These are phyloP conservation scores for Solanum stenotomum DNA, from an alignment of 257 asterid species.

Conservation along the genomic window DNA sequence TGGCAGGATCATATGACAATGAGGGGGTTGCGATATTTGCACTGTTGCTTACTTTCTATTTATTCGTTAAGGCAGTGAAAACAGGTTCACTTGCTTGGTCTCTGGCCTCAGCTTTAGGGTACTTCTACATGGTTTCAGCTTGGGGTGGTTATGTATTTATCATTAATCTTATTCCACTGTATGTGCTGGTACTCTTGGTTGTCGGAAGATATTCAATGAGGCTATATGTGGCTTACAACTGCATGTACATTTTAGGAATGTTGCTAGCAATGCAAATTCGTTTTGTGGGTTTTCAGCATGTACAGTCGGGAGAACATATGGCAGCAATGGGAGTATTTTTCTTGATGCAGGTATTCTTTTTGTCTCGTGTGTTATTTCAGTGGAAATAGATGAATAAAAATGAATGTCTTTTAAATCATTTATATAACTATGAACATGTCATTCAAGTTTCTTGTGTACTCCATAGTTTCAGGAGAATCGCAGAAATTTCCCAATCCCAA, in stretches of 20 bases:
- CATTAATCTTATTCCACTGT: conserved; percentile 87
- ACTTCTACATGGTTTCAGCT: conserved; percentile 98
- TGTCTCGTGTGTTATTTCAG: not conserved
- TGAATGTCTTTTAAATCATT: not conserved
- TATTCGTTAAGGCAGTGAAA: conserved; percentile 96
- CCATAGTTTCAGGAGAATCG: not conserved
- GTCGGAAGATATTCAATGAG: conserved; percentile 97
- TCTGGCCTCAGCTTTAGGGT: conserved; percentile 91
- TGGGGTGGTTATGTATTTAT: conserved; percentile 99
- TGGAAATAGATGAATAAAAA: not conserved
- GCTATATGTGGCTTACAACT: conserved; percentile 88
- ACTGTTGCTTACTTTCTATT: conserved; percentile 82
- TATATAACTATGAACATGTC: not conserved
- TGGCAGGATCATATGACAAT: conserved; percentile 96
- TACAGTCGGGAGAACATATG: conserved; percentile 99
- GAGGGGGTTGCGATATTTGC: conserved; percentile 99
- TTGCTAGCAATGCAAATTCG: conserved; percentile 98
- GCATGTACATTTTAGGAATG: conserved; percentile 88
- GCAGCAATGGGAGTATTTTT: conserved; percentile 99
- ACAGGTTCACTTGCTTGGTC: conserved; percentile 99
- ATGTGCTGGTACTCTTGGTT: conserved; percentile 82
- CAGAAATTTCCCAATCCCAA: not conserved
- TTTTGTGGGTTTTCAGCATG: conserved; percentile 98
- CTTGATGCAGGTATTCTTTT: conserved; percentile 73
- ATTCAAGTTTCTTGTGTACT: not conserved